Percentiles rank a stretch among this genome's conserved stretches.
Evolutionary conservation across 192 early-diverging fungal genomes (phyloP).

Genomic region (Umbelopsis sp.): DNA sequence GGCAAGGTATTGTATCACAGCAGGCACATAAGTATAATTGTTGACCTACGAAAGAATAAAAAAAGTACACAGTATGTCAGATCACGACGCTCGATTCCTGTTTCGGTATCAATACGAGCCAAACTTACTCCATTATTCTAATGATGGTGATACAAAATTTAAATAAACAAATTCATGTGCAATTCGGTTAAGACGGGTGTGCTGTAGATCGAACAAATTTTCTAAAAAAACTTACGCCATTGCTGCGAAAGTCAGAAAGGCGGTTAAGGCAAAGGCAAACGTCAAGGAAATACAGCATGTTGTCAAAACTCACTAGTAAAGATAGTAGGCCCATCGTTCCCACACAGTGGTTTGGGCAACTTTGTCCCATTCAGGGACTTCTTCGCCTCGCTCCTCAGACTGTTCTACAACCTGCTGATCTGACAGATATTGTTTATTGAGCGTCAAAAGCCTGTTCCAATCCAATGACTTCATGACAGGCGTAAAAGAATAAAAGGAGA

Average conservation of each 20-base stretch:
- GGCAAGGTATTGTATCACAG: conserved; percentile 24
- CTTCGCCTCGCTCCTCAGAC: conserved; percentile 1
- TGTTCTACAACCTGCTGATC: conserved; percentile 2
- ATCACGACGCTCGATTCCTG: neutral
- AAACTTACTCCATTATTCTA: conserved; percentile 29
- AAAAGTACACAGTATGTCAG: neutral
- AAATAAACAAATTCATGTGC: neutral
- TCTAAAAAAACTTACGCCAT: conserved; percentile 27
- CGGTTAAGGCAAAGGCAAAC: neutral
- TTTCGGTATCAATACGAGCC: neutral
- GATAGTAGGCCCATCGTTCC: conserved; percentile 34
- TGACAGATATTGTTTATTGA: neutral
- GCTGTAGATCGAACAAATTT: neutral
- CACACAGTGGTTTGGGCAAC: conserved; percentile 27
- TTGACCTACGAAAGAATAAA: conserved; percentile 15
- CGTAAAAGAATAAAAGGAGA: neutral
- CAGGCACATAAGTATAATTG: conserved; percentile 31
- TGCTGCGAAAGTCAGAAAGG: neutral
- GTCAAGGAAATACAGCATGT: neutral
- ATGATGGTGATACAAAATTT: neutral
- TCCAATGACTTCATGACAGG: neutral
- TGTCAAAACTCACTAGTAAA: conserved; percentile 25
- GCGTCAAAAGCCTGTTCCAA: conserved; percentile 22
- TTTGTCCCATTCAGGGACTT: conserved; percentile 26
- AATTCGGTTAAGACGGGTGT: too few species aligned